phyloP scores from a whole-genome alignment of 2,329 filamentous ascomycete species.

The Monosporascus sp. region DNA sequence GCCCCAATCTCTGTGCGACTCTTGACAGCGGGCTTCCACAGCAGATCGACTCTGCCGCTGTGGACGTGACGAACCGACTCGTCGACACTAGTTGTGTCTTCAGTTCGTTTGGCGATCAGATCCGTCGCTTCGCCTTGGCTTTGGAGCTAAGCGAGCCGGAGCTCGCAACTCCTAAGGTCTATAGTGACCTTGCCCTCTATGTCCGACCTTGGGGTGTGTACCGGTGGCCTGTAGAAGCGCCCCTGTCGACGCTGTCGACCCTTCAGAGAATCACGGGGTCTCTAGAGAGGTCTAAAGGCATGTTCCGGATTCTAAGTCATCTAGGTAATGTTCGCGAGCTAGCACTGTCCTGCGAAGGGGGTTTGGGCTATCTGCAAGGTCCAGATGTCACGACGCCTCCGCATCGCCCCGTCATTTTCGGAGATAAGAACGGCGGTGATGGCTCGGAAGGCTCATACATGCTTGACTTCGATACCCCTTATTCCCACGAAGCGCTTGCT shows the following conservation, averaged over 20 bases:
- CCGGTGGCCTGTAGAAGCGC: slow-evolving; percentile 53
- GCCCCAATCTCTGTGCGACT: slow-evolving; percentile 56
- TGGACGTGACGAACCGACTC: slow-evolving; percentile 17
- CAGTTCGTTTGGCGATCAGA: slow-evolving; percentile 53
- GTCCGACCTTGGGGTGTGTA: slow-evolving; percentile 60
- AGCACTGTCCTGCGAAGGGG: slow-evolving; percentile 62
- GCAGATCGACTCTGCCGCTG: slow-evolving; percentile 1
- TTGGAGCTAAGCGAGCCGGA: slow-evolving; percentile 59
- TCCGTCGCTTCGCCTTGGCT: slow-evolving; percentile 60
- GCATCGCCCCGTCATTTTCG: slow-evolving; percentile 30
- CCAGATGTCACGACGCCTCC: slow-evolving; percentile 50
- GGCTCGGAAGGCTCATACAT: background rate
- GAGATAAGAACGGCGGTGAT: slow-evolving; percentile 6
- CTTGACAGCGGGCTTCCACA: slow-evolving; percentile 27
- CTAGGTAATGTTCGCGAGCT: slow-evolving; percentile 54
- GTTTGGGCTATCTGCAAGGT: slow-evolving; percentile 61
- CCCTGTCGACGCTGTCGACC: slow-evolving; percentile 54
- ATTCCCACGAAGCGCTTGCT: slow-evolving; percentile 4
- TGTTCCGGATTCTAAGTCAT: slow-evolving; percentile 55
- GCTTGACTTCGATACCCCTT: slow-evolving; percentile 1
- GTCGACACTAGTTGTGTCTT: slow-evolving; percentile 44
- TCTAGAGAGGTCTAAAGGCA: slow-evolving; percentile 57
- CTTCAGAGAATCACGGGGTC: slow-evolving; percentile 56
- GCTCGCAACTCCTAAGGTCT: slow-evolving; percentile 47
- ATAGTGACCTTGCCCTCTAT: slow-evolving; percentile 48